These are phyloP conservation scores for Epichloe bromicola DNA, from an alignment of 2,329 filamentous ascomycete genomes.

Conservation along the genomic window DNA sequence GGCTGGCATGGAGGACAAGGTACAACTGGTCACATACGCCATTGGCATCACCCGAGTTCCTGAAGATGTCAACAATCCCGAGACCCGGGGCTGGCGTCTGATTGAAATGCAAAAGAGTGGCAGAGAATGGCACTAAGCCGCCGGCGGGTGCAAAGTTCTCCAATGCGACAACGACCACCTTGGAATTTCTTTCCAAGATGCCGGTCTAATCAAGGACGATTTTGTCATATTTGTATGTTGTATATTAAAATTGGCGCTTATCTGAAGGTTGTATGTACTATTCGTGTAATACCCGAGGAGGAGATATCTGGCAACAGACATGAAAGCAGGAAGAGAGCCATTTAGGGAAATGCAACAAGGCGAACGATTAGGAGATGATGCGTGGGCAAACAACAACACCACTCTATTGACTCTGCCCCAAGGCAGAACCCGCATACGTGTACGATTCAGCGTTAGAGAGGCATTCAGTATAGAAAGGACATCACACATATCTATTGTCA, in stretches of 20 bases:
- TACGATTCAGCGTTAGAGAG: conserved; percentile 13
- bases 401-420: conserved; percentile 17
- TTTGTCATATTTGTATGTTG: background rate
- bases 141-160: background rate
- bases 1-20: conserved; percentile 96
- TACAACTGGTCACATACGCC: conserved; percentile 94
- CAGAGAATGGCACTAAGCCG: conserved; percentile 58
- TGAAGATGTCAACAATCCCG: conserved; percentile 92
- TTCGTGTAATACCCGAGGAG: conserved; percentile 6
- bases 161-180: background rate
- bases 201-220: background rate
- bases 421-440: conserved; percentile 14
- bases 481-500: conserved; percentile 3
- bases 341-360: background rate
- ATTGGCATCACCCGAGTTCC: conserved; percentile 90
- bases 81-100: conserved; percentile 91
- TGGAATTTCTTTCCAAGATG: background rate
- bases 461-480: conserved; percentile 11
- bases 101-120: conserved; percentile 99
- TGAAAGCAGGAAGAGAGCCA: background rate
- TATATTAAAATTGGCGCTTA: conserved; percentile 3
- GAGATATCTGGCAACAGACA: conserved; percentile 3
- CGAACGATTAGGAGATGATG: conserved; percentile 9
- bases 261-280: conserved; percentile 9
- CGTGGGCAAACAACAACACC: conserved; percentile 17